These are phyloP conservation scores for Moringa oleifera DNA, from an alignment of 345 rosid genomes.

Conservation along the genomic window DNA sequence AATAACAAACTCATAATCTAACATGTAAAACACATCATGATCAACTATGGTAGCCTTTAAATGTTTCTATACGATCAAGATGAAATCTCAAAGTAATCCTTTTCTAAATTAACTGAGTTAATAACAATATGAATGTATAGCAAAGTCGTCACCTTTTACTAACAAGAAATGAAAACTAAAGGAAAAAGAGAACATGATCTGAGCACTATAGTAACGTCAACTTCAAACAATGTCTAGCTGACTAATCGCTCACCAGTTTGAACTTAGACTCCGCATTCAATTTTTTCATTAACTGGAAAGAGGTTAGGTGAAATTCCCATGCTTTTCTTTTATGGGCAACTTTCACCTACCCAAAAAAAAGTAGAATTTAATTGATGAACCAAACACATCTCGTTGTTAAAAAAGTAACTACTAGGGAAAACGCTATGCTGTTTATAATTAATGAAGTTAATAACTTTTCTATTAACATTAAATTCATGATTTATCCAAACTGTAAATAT, in stretches of 20 bases:
- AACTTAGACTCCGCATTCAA: conserved; percentile 65
- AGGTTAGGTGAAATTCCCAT: conserved; percentile 86
- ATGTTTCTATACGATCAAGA: too few species aligned
- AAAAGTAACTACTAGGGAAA: conserved; percentile 2
- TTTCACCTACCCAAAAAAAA: conserved; percentile 42
- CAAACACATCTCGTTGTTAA: background rate
- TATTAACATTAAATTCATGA: too few species aligned
- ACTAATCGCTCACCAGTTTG: conserved; percentile 40
- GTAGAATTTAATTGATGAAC: background rate
- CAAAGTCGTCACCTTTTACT: background rate
- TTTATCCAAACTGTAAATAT: too few species aligned
- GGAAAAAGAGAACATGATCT: too few species aligned
- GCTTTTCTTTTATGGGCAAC: conserved; percentile 80
- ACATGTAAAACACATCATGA: too few species aligned
- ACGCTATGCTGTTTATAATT: background rate
- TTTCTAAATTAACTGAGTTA: too few species aligned
- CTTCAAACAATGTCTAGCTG: too few species aligned
- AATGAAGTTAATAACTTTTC: background rate
- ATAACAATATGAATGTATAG: background rate
- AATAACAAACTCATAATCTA: too few species aligned
- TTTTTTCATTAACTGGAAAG: conserved; percentile 65
- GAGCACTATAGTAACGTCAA: too few species aligned
- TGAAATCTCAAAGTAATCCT: too few species aligned
- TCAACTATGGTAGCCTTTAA: too few species aligned
- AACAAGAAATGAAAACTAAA: background rate